Evolutionary conservation across 805 yeast species (phyloP), one percentile per base, ranked within the genome.

Genomic region (Priceomyces melissophilus): DNA sequence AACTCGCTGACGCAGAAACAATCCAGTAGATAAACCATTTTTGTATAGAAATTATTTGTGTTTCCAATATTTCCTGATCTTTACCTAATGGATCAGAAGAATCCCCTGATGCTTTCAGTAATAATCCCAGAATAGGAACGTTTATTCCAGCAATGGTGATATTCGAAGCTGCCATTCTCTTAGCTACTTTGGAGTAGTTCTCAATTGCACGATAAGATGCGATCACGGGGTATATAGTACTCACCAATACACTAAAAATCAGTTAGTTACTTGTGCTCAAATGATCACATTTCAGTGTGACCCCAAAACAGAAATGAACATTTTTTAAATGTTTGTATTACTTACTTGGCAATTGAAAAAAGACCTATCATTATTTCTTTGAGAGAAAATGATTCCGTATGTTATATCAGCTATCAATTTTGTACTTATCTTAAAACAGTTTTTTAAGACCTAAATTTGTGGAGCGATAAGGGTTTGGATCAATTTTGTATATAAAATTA

Each of bases 11-110:
- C 6, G 82, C 73, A 39, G 73, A 60, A 1, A 84, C 79, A 10
- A 83, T 67, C 95, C 96, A 87, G 60, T 84, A 67, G 20, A 66
- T 57, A 23, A 63, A 53, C 74, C 73, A 69, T 60, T 73, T 65
- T 46, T 69, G 67, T 32, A 65, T 48, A 4, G 54, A 29, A 29
- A 61, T 44, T 40, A 63, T 51, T 38, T 54, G 58, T 20, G 38
- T 37, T 40, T 57, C 62, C 36, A 61, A 39, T 3, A 30, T n/a
- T 38, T 46, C 41, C 23, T 49, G 52, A 10, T 48, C 52, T 35
- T 51, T 14, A 29, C 41, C 33, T 42, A 31, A 25, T 30, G 39
- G 32, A 27, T 39, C 27, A 25, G 46, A 32, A 12, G 38, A 16
- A 17, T 42, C 48, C 7, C 53, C 50, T 12, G 60, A 51, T 14